Evolutionary conservation across 805 yeast genomes (phyloP).

Genomic region (Saccharomycopsis capsularis): DNA sequence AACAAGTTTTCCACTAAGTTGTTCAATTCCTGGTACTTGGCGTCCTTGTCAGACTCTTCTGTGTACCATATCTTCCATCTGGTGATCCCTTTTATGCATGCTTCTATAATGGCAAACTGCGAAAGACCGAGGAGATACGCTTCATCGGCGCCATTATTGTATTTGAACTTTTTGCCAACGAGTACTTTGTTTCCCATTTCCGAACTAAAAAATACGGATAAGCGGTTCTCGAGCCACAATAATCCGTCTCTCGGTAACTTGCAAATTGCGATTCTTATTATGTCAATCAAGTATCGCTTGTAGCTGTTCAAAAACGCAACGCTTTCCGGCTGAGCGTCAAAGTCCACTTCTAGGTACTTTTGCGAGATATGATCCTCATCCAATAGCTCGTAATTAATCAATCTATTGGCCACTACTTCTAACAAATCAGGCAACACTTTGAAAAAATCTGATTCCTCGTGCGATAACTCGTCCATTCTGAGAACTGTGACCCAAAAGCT

Average conservation of each 20-base stretch:
- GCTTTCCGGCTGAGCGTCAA: constrained; percentile 78
- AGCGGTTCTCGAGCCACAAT: constrained; percentile 69
- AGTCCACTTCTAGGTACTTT: constrained; percentile 72
- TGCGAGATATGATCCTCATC: constrained; percentile 59
- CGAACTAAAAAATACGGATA: constrained; percentile 67
- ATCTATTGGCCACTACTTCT: constrained; percentile 69
- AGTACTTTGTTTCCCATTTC: constrained; percentile 61
- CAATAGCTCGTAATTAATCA: constrained; percentile 63
- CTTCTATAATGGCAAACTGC: constrained; percentile 80
- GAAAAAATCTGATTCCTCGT: constrained; percentile 11
- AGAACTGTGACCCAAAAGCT: constrained; percentile 93
- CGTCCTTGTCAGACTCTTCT: constrained; percentile 45
- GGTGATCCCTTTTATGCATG: constrained; percentile 84
- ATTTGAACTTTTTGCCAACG: constrained; percentile 44
- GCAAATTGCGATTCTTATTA: constrained; percentile 82
- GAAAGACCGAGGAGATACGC: constrained; percentile 72
- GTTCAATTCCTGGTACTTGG: constrained; percentile 43
- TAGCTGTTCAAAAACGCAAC: constrained; percentile 72
- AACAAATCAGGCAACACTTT: constrained; percentile 59
- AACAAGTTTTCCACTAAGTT: constrained; percentile 63
- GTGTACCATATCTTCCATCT: constrained; percentile 94
- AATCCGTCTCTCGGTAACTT: constrained; percentile 76
- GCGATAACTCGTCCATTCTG: constrained; percentile 66
- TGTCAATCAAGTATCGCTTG: constrained; percentile 80
- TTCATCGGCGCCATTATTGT: constrained; percentile 49